Evolutionary conservation across 805 yeast species (phyloP).

Genomic region (Nakazawaea pomicola): DNA sequence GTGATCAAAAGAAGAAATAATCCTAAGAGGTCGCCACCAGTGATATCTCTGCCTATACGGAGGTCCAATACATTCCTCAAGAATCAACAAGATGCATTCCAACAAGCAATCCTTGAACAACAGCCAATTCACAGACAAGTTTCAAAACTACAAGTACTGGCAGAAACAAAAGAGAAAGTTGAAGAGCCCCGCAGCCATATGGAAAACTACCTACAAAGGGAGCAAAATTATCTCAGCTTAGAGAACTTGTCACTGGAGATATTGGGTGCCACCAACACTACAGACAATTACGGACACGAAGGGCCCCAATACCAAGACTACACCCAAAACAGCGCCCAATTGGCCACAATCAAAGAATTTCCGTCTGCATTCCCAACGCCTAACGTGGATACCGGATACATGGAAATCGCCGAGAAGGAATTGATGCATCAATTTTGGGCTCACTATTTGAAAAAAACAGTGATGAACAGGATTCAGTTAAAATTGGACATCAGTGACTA

Average conservation of each 20-base stretch:
- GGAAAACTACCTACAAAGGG: conserved; percentile 1
- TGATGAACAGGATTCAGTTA: conserved; percentile 9
- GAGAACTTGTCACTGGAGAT: conserved; percentile 3
- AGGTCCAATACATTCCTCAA: neutral
- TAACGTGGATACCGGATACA: neutral
- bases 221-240: conserved; percentile 2
- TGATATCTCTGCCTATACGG: neutral
- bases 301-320: neutral
- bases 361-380: conserved; percentile 9
- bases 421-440: conserved; percentile 4
- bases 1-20: neutral
- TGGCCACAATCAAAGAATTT: neutral
- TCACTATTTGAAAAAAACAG: conserved; percentile 7
- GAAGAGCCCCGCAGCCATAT: neutral
- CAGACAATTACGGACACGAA: neutral
- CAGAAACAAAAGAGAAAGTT: neutral
- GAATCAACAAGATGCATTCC: no score
- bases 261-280: neutral
- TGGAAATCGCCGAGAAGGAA: neutral
- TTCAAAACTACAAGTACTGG: neutral
- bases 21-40: no score
- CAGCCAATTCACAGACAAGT: neutral
- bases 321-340: neutral
- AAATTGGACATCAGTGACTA: conserved; percentile 10
- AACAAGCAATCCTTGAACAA: neutral